Base-by-base conservation (phyloP, 805 yeast genomes). In the Monosporozyma solicola region DNA sequence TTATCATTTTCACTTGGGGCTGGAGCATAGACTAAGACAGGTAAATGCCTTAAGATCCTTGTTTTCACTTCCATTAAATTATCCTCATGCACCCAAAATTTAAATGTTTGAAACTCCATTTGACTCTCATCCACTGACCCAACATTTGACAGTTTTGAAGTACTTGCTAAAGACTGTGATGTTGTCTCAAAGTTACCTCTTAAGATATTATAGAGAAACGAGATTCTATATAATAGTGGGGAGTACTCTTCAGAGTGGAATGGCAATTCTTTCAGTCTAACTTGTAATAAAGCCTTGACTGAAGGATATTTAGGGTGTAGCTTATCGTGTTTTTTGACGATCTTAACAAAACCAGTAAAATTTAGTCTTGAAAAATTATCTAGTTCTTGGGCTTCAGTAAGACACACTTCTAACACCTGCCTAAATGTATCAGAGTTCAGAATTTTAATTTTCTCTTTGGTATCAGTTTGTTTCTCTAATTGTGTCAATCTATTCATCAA, bases 11-110 rank as follows among this genome's bases (percentile, higher is more conserved):
- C 78, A 64, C 61, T 57, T 6, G 70, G 68, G 4, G 69, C 68
- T 3, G 71, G 62, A 41, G 74, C 72, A 61, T 90, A 94, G 48
- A 92, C 86, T 57, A 92, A 77, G 5, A 91, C 95, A 1, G 99
- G 99, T 59, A 92, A 79, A 63, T 89, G 95, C 68, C 98, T 85
- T 66, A 92, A 79, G 59, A 92, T 87, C 55, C 90, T 83, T n/a
- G 98, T 89, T 73, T 92, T 92, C 53, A 91, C 96, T 72, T 92
- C 98, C 97, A 92, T 91, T 66, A 94, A 68, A 67, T 89, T 87
- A 61, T 94, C 99, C n/a, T 92, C 91, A 68, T 92, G 98, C 46
- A 94, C 79, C 99, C 99, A 92, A 70, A 92, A 92, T 72, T 87
- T 89, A 70, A 84, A 83, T 15, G 88, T 83, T 74, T 84, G 74